A percentile compares a stretch with the other conserved stretches of the same genome.
Conservation (phyloP, 1,284 basidiomycete species). For the Gomphus bonarii region DNA sequence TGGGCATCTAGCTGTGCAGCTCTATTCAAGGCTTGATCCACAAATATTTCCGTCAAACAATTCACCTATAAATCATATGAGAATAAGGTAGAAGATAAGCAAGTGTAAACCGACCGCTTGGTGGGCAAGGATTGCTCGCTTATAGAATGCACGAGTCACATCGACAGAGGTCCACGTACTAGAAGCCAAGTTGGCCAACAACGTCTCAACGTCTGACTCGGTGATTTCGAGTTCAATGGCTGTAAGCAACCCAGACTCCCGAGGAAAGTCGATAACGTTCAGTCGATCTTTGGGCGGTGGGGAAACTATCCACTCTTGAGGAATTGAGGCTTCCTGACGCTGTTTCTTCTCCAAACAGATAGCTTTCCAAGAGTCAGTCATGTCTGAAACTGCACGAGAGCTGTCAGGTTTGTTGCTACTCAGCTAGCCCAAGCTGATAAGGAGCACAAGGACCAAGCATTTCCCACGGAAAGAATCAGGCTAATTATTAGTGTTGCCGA, state of each 20-base stretch:
- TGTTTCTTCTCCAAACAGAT: conserved; percentile 41
- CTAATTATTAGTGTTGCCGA: background rate
- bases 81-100: conserved; percentile 6
- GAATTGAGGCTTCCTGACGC: conserved; percentile 44
- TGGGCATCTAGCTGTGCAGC: conserved; percentile 51
- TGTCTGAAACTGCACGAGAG: background rate
- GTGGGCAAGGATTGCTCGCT: conserved; percentile 73
- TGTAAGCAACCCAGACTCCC: conserved; percentile 48
- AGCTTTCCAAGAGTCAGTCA: conserved; percentile 33
- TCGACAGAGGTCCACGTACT: conserved; percentile 51
- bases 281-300: conserved; percentile 32
- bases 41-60: conserved; percentile 61
- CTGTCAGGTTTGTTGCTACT: background rate
- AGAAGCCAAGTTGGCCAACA: conserved; percentile 39
- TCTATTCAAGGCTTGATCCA: conserved; percentile 44
- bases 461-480: background rate
- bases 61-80: conserved; percentile 35
- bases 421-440: background rate
- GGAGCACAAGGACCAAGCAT: background rate
- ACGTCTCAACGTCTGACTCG: conserved; percentile 33
- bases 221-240: conserved; percentile 59
- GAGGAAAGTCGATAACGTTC: conserved; percentile 49
- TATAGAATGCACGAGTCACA: conserved; percentile 68
- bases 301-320: conserved; percentile 46
- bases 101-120: conserved; percentile 51